Base-by-base conservation (phyloP, 2,329 filamentous ascomycete genomes). In the Colletotrichum nymphaeae region DNA sequence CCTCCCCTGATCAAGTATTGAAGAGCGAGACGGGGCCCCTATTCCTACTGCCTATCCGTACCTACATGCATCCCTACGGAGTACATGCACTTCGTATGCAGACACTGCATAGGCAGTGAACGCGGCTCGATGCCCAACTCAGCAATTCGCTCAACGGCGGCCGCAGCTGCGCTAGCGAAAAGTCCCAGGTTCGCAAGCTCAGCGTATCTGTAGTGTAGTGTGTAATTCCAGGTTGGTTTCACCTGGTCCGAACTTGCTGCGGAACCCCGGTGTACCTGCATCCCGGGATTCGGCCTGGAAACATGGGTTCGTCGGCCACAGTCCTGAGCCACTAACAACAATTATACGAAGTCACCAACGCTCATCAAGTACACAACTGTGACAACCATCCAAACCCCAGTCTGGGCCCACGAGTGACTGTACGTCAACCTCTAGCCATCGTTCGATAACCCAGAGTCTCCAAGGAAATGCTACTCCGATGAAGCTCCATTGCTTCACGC, bases 361-460 rank as follows among this genome's bases (percentile, higher is more conserved):
- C 42, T 49, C 19, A n/a, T 49, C 16, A n/a, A 49, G 42, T n/a
- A 42, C 30, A 22, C 11, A 9, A 24, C 37, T 52, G 26, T 46
- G 63, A 22, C 5, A 24, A 16, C 28, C 32, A 12, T 35, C 26
- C 19, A 12, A n/a, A 9, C 53, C 32, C 24, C 32, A 14, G 5
- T 49, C 24, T 62, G 42, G 28, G 56, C 56, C 67, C 62, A 66
- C 49, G 55, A 70, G 22, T 30, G 24, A 52, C 62, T 22, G 19
- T 9, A n/a, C 16, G 42, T 49, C 42, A 42, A 26, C 24, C 46
- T n/a, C 22, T 19, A 32, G 37, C 30, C 62, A 72, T 72, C 64
- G 52, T 63, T 72, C 64, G 64, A 72, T 72, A 58, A 58, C 30
- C 69, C 69, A 63, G 42, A 28, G 37, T 63, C 59, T 63, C 37